phyloP scores from a whole-genome alignment of 768 basidiomycete genomes.

The Hygrocybe coccinea region DNA sequence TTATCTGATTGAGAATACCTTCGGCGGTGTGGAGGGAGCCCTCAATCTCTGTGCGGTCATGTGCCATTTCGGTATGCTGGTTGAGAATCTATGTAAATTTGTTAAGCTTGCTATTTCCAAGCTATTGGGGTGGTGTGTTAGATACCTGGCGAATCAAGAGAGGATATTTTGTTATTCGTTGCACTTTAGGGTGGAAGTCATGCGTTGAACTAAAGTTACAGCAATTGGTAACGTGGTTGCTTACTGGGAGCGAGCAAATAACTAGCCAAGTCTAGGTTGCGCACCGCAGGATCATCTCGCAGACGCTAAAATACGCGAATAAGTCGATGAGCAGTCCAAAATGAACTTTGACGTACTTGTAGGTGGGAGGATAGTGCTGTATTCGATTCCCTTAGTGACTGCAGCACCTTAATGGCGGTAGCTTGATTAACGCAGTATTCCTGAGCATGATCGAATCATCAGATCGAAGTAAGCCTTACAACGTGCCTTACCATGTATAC shows the following conservation, averaged over 20 bases:
- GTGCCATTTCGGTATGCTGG: conserved; percentile 66
- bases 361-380: conserved; percentile 60
- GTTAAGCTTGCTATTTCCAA: background rate
- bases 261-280: conserved; percentile 85
- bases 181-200: conserved; percentile 51
- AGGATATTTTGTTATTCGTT: conserved; percentile 93
- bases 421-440: conserved; percentile 89
- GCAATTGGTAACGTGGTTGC: conserved; percentile 21
- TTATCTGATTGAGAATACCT: conserved; percentile 71
- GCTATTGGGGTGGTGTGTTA: background rate
- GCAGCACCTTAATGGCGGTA: conserved; percentile 69
- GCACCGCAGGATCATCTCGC: conserved; percentile 68
- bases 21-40: conserved; percentile 62
- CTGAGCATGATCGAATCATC: conserved; percentile 30
- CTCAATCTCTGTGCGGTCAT: conserved; percentile 55
- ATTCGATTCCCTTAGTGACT: conserved; percentile 65
- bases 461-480: background rate
- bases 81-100: conserved; percentile 48
- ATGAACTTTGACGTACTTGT: conserved; percentile 42
- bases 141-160: conserved; percentile 73
- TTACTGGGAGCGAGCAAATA: conserved; percentile 88
- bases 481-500: conserved; percentile 64
- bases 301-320: conserved; percentile 44
- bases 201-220: background rate
- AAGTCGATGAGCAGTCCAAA: background rate